Percentiles rank a stretch among this genome's conserved stretches.
These are phyloP conservation scores for Suhomyces yuchorum DNA, from an alignment of 1,139 yeast species.

Conservation along the genomic window DNA sequence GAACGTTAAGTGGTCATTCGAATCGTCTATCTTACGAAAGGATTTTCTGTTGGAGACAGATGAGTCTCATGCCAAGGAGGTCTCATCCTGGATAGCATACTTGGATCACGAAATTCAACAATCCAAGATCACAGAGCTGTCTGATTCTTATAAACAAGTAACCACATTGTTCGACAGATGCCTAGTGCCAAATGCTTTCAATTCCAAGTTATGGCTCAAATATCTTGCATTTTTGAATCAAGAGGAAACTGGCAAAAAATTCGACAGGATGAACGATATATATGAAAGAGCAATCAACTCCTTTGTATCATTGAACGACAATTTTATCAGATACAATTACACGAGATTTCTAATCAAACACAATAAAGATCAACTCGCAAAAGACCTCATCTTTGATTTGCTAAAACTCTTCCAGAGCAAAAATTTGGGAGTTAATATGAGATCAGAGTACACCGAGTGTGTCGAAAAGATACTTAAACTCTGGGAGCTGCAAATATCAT, in stretches of 20 bases:
- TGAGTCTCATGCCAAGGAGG: constrained; percentile 29
- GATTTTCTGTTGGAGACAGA: constrained; percentile 38
- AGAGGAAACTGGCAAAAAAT: constrained; percentile 18
- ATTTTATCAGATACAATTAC: constrained; percentile 43
- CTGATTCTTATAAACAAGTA: constrained; percentile 13
- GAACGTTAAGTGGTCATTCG: constrained; percentile 61
- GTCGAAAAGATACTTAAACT: constrained; percentile 23
- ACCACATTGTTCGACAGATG: constrained; percentile 59
- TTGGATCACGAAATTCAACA: constrained; percentile 44
- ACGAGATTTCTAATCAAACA: constrained; percentile 33
- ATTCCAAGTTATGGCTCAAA: constrained; percentile 57
- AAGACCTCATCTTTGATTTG: constrained; percentile 33
- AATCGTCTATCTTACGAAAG: constrained; percentile 48
- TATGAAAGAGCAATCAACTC: constrained; percentile 47
- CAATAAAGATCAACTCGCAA: constrained; percentile 25
- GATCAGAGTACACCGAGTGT: constrained; percentile 28
- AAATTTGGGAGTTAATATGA: constrained; percentile 21
- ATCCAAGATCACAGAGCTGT: not conserved
- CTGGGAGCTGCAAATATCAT: constrained; percentile 20
- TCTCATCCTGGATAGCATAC: constrained; percentile 54
- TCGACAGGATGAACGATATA: constrained; percentile 28
- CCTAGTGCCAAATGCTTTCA: constrained; percentile 57
- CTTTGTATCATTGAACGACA: constrained; percentile 47
- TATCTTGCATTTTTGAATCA: constrained; percentile 48
- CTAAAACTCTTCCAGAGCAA: constrained; percentile 25